A percentile compares a stretch with the other conserved stretches of the same genome.
These are phyloP conservation scores for Phytophthora fragariae DNA, from an alignment of 352 stramenopile species.

Conservation along the genomic window DNA sequence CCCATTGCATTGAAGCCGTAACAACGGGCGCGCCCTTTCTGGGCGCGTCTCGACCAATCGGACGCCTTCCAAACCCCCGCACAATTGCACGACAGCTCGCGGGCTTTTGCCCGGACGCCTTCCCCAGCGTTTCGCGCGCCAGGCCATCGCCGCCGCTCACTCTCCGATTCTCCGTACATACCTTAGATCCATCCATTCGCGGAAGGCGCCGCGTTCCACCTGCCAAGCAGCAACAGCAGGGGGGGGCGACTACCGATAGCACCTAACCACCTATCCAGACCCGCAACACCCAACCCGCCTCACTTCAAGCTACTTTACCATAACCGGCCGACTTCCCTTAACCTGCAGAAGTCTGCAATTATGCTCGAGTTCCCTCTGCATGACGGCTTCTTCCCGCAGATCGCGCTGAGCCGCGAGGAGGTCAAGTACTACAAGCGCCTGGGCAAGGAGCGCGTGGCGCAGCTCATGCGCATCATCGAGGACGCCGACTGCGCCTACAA, in stretches of 20 bases:
- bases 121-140: slow-evolving; percentile 21
- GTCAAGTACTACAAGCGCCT: slow-evolving; percentile 80
- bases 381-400: slow-evolving; percentile 86
- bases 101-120: slow-evolving; percentile 30
- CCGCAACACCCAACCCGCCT: too few species aligned
- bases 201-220: background rate
- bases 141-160: slow-evolving; percentile 20
- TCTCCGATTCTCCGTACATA: slow-evolving; percentile 33
- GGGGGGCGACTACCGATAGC: too few species aligned
- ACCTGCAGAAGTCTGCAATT: slow-evolving; percentile 17
- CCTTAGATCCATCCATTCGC: background rate
- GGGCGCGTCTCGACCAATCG: slow-evolving; percentile 33
- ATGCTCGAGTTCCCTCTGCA: slow-evolving; percentile 79
- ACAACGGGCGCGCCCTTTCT: slow-evolving; percentile 22
- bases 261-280: too few species aligned
- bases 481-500: slow-evolving; percentile 83
- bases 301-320: too few species aligned
- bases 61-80: slow-evolving; percentile 12
- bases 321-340: background rate
- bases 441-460: slow-evolving; percentile 74
- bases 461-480: slow-evolving; percentile 83
- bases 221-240: background rate
- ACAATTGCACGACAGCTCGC: slow-evolving; percentile 37
- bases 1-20: background rate
- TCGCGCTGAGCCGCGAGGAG: slow-evolving; percentile 74